Percentiles rank a stretch among this genome's conserved stretches.
Conservation (phyloP, 75 land plant genomes). For the Pinus taeda region DNA sequence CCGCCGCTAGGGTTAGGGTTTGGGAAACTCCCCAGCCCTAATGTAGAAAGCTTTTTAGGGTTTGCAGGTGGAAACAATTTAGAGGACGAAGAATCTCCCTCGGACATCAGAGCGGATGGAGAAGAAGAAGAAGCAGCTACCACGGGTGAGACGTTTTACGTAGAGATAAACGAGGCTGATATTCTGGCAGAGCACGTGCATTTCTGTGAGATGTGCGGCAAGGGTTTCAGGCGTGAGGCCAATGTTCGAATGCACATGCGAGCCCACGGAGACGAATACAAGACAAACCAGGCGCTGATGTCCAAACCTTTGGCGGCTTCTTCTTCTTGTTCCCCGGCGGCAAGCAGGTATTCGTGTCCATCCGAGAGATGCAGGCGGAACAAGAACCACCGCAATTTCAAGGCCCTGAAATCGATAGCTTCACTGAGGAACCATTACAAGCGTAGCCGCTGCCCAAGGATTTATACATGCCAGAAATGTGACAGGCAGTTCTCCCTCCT, state of each 20-base stretch:
- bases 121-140: background rate
- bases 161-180: constrained; percentile 70
- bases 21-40: background rate
- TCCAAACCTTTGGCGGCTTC: too few relatives aligned
- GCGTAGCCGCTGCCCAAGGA: constrained; percentile 89
- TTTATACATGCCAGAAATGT: constrained; percentile 78
- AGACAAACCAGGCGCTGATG: constrained; percentile 64
- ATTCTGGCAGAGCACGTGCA: constrained; percentile 85
- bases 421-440: constrained; percentile 90
- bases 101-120: background rate
- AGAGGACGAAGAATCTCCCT: background rate
- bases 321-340: too few relatives aligned
- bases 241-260: constrained; percentile 94
- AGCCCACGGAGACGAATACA: constrained; percentile 91
- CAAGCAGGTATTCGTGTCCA: constrained; percentile 71
- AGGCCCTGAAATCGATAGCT: constrained; percentile 77
- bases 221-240: constrained; percentile 61
- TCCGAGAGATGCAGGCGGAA: constrained; percentile 81
- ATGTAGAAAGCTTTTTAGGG: background rate
- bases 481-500: constrained; percentile 69
- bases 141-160: background rate
- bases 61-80: background rate
- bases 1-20: background rate
- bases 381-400: constrained; percentile 71
- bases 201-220: constrained; percentile 84